Conservation (phyloP, 1,139 yeast species). For the Kurtzmaniella quercitrusa region DNA sequence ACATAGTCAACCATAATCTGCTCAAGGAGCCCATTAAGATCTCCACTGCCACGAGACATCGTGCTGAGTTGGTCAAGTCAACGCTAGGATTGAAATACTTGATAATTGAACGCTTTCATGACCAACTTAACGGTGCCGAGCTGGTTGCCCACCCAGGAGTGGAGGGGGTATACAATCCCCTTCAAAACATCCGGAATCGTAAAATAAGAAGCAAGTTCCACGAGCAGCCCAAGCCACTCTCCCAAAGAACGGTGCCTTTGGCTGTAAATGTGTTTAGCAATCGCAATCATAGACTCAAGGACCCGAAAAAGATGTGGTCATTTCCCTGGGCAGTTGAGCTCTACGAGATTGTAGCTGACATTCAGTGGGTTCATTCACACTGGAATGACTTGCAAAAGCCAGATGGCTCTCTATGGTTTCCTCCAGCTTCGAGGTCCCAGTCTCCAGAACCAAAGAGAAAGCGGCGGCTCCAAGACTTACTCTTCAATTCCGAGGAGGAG, state of each 20-base stretch:
- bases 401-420: conserved; percentile 59
- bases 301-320: conserved; percentile 28
- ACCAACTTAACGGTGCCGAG: conserved; percentile 14
- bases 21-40: conserved; percentile 11
- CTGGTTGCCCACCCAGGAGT: conserved; percentile 36
- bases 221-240: conserved; percentile 33
- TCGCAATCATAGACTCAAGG: conserved; percentile 20
- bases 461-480: conserved; percentile 3
- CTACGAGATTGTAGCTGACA: conserved; percentile 58
- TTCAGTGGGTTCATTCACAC: conserved; percentile 62
- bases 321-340: conserved; percentile 66
- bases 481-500: conserved; percentile 1
- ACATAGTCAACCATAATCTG: not conserved
- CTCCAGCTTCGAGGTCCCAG: conserved; percentile 14
- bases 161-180: conserved; percentile 74
- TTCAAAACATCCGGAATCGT: conserved; percentile 74
- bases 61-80: conserved; percentile 53
- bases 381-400: conserved; percentile 56
- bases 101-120: conserved; percentile 37
- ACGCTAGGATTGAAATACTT: conserved; percentile 50
- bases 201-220: conserved; percentile 44
- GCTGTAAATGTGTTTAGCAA: conserved; percentile 55
- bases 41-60: conserved; percentile 37
- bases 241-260: conserved; percentile 37
- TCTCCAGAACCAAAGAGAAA: conserved; percentile 2